Base-by-base conservation (phyloP, 2,329 filamentous ascomycete genomes). In the Xylariaceae sp. region DNA sequence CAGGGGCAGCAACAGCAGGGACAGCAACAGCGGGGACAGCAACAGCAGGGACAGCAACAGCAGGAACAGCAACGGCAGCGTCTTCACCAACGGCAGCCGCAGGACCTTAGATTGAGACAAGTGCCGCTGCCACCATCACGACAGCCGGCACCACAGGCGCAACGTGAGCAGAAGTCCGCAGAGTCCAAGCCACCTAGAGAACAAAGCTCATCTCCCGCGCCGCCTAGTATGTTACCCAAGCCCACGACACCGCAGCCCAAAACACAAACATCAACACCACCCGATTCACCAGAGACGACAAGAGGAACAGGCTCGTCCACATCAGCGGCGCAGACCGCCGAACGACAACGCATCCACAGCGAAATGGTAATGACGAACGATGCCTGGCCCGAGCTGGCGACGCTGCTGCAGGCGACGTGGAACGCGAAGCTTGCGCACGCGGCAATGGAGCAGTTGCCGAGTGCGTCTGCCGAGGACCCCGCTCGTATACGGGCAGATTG, bases 341-440 rank as follows among this genome's bases (percentile, higher is more conserved):
- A 30, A 4, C 23, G 23, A 30, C 23, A 30, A 30, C 23, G 23
- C 4, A 30, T 30, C 23, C 23, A 30, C 4, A 4, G 23, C 23
- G 23, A 30, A 30, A 30, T 17, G 44, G 30, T 8, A n/a, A 18
- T 13, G 30, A 30, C 1, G 23, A 45, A 53, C 34, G 57, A 70
- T 62, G 68, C 65, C 18, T 70, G 66, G 66, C 61, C 57, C 1
- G 62, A 62, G 2, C 37, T 70, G 11, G 50, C 52, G 54, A 53
- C 54, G 23, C 53, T 69, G 34, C 7, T 65, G 7, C 3, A 30
- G 23, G 18, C 37, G 4, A 42, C 50, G 59, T 61, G 52, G 58
- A 51, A 11, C 35, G 48, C 63, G 39, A 7, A 35, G 13, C 2
- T 66, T 3, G 62, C 66, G 8, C 7, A 55, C 15, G 39, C 60